These are phyloP conservation scores for Exutisphaerella laricina DNA, from an alignment of 2,329 filamentous ascomycete genomes.

Conservation along the genomic window DNA sequence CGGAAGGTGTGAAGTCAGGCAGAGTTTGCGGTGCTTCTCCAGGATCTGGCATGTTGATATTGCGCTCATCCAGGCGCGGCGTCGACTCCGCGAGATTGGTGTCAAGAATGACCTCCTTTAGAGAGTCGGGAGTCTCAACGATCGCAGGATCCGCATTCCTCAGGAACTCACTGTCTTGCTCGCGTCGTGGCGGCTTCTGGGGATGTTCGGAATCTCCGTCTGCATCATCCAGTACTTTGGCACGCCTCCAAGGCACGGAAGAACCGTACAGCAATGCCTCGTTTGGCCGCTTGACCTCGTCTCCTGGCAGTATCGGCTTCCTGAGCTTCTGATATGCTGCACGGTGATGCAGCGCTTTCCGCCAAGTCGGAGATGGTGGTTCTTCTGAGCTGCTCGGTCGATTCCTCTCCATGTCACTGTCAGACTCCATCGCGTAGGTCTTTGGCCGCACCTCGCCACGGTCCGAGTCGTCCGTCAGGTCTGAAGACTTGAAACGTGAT, in stretches of 20 bases:
- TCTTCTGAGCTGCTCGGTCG: conserved; percentile 8
- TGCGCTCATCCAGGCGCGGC: background rate
- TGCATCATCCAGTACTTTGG: conserved; percentile 9
- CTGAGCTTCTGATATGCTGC: conserved; percentile 16
- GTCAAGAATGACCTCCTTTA: background rate
- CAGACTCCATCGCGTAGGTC: conserved; percentile 20
- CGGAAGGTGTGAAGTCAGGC: conserved; percentile 11
- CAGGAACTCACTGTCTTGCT: conserved; percentile 18
- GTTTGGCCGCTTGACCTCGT: conserved; percentile 19
- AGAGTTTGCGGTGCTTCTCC: background rate
- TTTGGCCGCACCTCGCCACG: conserved; percentile 12
- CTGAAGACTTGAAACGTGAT: background rate
- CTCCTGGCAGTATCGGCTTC: conserved; percentile 20
- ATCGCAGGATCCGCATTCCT: conserved; percentile 16
- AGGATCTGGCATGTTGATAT: background rate
- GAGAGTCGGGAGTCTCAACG: background rate
- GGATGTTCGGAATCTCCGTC: conserved; percentile 1
- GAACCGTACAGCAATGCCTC: conserved; percentile 15
- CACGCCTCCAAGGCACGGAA: conserved; percentile 8
- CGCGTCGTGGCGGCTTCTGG: conserved; percentile 15
- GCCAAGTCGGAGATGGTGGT: conserved; percentile 10
- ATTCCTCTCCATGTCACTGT: conserved; percentile 18
- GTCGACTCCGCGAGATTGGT: background rate
- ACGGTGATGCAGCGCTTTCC: conserved; percentile 12
- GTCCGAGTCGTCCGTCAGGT: conserved; percentile 6